Conservation (phyloP, 345 rosid species). For the Kernera saxatilis region DNA sequence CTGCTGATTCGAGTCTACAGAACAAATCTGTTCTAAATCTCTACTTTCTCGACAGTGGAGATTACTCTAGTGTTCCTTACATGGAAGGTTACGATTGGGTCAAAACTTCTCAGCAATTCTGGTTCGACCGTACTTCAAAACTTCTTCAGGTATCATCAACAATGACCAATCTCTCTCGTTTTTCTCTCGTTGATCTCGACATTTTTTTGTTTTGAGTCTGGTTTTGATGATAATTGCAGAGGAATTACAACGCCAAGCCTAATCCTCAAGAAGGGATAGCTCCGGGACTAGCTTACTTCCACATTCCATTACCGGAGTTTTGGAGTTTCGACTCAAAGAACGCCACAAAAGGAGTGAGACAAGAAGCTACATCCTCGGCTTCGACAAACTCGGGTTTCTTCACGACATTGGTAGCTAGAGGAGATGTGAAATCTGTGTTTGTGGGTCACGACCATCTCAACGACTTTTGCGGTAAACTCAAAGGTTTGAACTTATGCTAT, state of each 20-base stretch:
- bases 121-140: conserved; percentile 74
- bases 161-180: neutral
- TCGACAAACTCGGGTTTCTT: conserved; percentile 86
- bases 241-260: conserved; percentile 50
- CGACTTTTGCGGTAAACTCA: conserved; percentile 73
- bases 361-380: conserved; percentile 67
- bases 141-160: conserved; percentile 52
- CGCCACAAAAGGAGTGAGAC: conserved; percentile 59
- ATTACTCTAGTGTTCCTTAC: conserved; percentile 62
- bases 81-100: conserved; percentile 73
- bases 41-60: conserved; percentile 86
- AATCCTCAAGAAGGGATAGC: conserved; percentile 52
- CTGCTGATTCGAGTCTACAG: conserved; percentile 52
- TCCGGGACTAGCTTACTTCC: conserved; percentile 89
- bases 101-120: conserved; percentile 81
- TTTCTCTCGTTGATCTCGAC: neutral
- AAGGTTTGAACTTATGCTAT: conserved; percentile 76
- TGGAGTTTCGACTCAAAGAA: conserved; percentile 49
- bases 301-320: conserved; percentile 92
- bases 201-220: neutral
- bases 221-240: conserved; percentile 38
- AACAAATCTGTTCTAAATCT: conserved; percentile 87
- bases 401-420: conserved; percentile 68
- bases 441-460: conserved; percentile 90
- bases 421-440: conserved; percentile 89